These are phyloP conservation scores for Sinapis alba DNA, from an alignment of 441 rosid genomes.

Conservation along the genomic window DNA sequence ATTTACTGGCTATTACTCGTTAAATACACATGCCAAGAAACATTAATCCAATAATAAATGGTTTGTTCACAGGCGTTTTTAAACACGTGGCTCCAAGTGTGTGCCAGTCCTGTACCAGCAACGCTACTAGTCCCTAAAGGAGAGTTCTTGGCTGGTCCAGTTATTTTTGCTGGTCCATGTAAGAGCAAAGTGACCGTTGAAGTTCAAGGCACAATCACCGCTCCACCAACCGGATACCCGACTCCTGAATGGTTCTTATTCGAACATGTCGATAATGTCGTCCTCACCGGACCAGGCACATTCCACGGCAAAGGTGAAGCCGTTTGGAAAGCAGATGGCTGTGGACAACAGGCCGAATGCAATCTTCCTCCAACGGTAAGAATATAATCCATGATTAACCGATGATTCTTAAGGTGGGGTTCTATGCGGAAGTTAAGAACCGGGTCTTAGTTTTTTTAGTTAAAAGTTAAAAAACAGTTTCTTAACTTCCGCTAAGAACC, in stretches of 20 bases:
- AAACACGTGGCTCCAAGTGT: conserved; percentile 39
- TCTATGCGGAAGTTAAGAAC: no score
- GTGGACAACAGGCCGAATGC: conserved; percentile 25
- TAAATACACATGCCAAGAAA: not conserved
- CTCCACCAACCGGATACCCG: conserved; percentile 29
- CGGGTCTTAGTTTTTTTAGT: no score
- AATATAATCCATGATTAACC: no score
- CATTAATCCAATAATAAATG: not conserved
- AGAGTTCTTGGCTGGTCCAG: conserved; percentile 30
- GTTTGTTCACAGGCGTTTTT: conserved; percentile 31
- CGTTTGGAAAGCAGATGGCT: conserved; percentile 24
- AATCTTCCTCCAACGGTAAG: conserved; percentile 39
- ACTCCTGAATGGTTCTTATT: conserved; percentile 38
- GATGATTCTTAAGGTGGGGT: no score
- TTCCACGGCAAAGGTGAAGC: conserved; percentile 39
- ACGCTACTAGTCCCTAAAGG: conserved; percentile 39
- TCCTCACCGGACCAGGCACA: conserved; percentile 36
- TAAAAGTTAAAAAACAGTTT: no score
- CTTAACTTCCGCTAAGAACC: no score
- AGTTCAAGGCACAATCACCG: conserved; percentile 34
- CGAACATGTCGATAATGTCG: conserved; percentile 29
- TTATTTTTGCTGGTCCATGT: conserved; percentile 42
- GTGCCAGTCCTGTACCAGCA: conserved; percentile 30
- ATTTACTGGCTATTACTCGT: no score
- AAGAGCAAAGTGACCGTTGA: conserved; percentile 31